Evolutionary conservation across 176 grass and related monocot species (phyloP), one percentile per base, ranked within the genome.

Genomic region (Melocanna baccifera): DNA sequence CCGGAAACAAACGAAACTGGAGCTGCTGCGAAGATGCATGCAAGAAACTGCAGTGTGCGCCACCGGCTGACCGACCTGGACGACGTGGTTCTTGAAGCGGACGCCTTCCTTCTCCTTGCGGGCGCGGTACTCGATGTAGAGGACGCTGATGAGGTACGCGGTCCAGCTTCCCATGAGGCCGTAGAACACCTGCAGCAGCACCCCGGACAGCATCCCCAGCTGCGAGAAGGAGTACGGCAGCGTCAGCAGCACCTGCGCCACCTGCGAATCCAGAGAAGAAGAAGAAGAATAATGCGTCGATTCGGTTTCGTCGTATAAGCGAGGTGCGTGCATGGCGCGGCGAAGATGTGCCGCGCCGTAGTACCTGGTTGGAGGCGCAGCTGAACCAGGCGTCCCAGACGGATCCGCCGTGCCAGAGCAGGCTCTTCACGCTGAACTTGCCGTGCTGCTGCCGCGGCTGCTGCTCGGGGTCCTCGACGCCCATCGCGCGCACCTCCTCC

Each of bases 371-470:
- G 77, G 97, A 99, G 62, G 97, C 88, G 69, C 97, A 99, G 84
- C 97, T 96, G 93, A 99, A 99, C 97, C 97, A 99, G 0, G 97
- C 93, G 89, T 99, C 97, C 78, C 94, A 99, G 50, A 96, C 91
- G 23, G 97, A 99, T 55, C 97, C 97, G 22, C 97, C 97, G 75
- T 99, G 97, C 97, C 97, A 99, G 46, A 99, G 90, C 9, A 95
- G 3, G 88, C 71, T 88, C 79, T 73, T 87, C 77, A 95, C 70
- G 76, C 76, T 90, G 43, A 90, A 88, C 16, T 36, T 43, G 58
- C 81, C 84, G 67, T 45, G 42, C 42, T 45, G 42, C 78, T 45
- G 46, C 79, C 69, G 82, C 9, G 41, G 41, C 9, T 77, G 85
- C 56, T 76, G 81, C 58, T 28, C 75, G 2, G 11, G 83, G 28